Evolutionary conservation across 2,329 filamentous ascomycete genomes (phyloP).

Genomic region (Penicillium hesseltinei): DNA sequence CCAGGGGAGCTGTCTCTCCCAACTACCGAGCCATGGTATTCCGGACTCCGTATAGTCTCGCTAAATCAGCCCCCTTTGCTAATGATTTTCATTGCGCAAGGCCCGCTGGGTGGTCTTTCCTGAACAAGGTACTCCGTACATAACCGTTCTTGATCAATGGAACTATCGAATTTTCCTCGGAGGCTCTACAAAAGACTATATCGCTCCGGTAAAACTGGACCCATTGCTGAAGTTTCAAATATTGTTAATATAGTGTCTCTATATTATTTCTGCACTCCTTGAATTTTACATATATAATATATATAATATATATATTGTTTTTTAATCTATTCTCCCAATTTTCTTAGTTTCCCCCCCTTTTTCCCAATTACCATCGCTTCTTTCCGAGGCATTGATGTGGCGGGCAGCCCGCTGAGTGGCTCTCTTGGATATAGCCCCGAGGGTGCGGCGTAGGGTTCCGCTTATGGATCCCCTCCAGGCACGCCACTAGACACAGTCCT

Average conservation of each 20-base stretch:
- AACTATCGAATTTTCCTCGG: conserved; percentile 15
- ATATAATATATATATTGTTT: not conserved
- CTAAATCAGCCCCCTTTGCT: not conserved
- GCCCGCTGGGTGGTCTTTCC: conserved; percentile 22
- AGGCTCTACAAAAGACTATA: conserved; percentile 10
- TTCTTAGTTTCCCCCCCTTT: too few relatives aligned
- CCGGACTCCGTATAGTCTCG: conserved; percentile 4
- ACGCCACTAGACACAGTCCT: conserved; percentile 24
- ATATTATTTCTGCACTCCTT: not conserved
- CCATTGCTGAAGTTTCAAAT: not conserved
- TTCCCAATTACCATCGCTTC: not conserved
- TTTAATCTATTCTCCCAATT: not conserved
- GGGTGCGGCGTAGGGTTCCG: too few relatives aligned
- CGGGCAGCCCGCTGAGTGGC: conserved; percentile 32
- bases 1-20: conserved; percentile 9
- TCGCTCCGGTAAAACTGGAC: not conserved
- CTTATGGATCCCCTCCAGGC: conserved; percentile 8
- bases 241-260: not conserved
- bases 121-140: not conserved
- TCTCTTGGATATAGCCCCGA: too few relatives aligned
- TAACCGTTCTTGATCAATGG: conserved; percentile 2
- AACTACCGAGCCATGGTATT: conserved; percentile 15
- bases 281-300: not conserved
- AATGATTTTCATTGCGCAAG: conserved; percentile 11
- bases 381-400: conserved; percentile 17